Evolutionary conservation across 2,329 filamentous ascomycete species (phyloP), one percentile per base, ranked within the genome.

Genomic region (Fusarium scirpi): DNA sequence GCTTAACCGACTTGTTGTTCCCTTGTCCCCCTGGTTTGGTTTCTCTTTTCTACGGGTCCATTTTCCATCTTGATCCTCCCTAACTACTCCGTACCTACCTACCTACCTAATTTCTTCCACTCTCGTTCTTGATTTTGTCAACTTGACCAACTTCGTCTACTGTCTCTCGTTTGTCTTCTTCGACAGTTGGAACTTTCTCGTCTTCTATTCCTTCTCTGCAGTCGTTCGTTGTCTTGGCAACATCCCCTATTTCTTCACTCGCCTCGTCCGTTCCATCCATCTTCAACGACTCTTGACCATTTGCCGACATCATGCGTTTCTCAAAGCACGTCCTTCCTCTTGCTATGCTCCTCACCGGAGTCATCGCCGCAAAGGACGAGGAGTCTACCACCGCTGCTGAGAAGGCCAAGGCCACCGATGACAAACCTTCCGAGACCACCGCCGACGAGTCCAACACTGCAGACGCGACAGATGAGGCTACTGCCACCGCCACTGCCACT

Each of bases 261-360:
- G 38, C 56, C 47, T 51, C 61, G 30, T 47, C 44, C 32, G 62
- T 20, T 34, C 24, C 51, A 49, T 43, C 62, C 16, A 46, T 32
- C 43, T 38, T 38, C n/a, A 22, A 52, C 58, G n/a, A 49, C 43
- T 25, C 41, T 63, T 56, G 22, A 34, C 32, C 6, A 29, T 47
- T 34, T 52, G 30, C 70, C 43, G 54, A 25, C 70, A 75, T 30
- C 60, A 76, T 76, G 74, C 74, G 69, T 51, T 61, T 76, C 72
- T 70, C 71, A 22, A 70, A 74, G 69, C 72, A 76, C 57, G 45
- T 76, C 30, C 69, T 76, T 25, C 74, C 74, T 18, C 56, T 76
- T 6, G 70, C 71, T 25, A 62, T 76, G 44, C 56, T 76, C 60
- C 60, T 76, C 41, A 72, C 71, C 15, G 57, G 70, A 16, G 72